Evolutionary conservation across 116 monocot species (phyloP).

Genomic region (Phalaenopsis hybrid): DNA sequence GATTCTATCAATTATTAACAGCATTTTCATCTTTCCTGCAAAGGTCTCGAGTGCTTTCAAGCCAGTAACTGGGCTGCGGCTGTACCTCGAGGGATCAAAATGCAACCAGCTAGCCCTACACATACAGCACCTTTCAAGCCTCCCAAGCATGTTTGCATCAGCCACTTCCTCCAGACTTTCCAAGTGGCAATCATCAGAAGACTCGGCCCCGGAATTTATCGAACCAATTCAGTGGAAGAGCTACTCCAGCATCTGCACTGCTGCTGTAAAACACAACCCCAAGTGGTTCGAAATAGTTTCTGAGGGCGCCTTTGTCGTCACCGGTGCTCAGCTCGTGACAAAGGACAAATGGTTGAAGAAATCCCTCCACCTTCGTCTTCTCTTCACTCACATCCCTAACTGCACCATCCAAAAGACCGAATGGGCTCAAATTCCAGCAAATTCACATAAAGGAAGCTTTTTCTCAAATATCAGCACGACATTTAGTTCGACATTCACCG

Average conservation of each 20-base stretch:
- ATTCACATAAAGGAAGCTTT: slow-evolving; percentile 64
- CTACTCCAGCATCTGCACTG: slow-evolving; percentile 64
- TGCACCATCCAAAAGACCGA: slow-evolving; percentile 57
- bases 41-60: slow-evolving; percentile 59
- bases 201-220: slow-evolving; percentile 36
- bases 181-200: slow-evolving; percentile 69
- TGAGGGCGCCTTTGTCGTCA: slow-evolving; percentile 67
- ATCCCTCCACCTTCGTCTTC: slow-evolving; percentile 68
- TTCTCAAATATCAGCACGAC: slow-evolving; percentile 69
- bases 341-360: slow-evolving; percentile 72
- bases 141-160: slow-evolving; percentile 62
- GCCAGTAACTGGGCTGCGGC: slow-evolving; percentile 73
- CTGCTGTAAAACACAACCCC: slow-evolving; percentile 53
- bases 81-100: slow-evolving; percentile 81
- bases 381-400: slow-evolving; percentile 56
- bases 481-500: slow-evolving; percentile 49
- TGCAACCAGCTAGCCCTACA: slow-evolving; percentile 90
- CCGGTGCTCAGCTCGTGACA: slow-evolving; percentile 79
- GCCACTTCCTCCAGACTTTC: slow-evolving; percentile 20
- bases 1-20: too few relatives aligned
- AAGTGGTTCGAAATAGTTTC: slow-evolving; percentile 52
- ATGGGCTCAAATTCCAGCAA: slow-evolving; percentile 51
- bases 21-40: background rate
- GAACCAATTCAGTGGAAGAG: slow-evolving; percentile 83
- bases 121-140: slow-evolving; percentile 77